Percentiles rank a stretch among this genome's conserved stretches.
Evolutionary conservation across 2,329 filamentous ascomycete genomes (phyloP).

Genomic region (Aspergillus sp.): DNA sequence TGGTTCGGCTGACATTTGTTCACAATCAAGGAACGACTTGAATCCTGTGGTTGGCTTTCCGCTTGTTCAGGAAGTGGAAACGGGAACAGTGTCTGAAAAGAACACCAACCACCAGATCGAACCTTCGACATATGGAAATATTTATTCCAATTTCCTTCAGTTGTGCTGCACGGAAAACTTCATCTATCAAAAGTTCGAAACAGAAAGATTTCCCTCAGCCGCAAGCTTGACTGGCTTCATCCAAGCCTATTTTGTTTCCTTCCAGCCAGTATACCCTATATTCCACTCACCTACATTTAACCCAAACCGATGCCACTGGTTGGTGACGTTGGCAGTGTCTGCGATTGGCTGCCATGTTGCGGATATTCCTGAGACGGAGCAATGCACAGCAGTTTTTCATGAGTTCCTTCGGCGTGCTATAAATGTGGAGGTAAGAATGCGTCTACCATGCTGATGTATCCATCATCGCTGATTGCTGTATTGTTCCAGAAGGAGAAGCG

Average conservation of each 20-base stretch:
- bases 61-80: slow-evolving; percentile 8
- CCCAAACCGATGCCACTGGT: slow-evolving; percentile 29
- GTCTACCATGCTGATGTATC: not conserved
- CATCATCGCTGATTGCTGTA: slow-evolving; percentile 1
- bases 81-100: slow-evolving; percentile 11
- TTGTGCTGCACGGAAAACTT: slow-evolving; percentile 23
- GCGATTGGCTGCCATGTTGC: slow-evolving; percentile 33
- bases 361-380: slow-evolving; percentile 16
- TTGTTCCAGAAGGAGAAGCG: slow-evolving; percentile 19
- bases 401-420: slow-evolving; percentile 35
- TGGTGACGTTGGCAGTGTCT: slow-evolving; percentile 30
- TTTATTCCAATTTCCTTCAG: slow-evolving; percentile 20
- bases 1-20: slow-evolving; percentile 5
- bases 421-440: slow-evolving; percentile 20
- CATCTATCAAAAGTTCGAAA: slow-evolving; percentile 24
- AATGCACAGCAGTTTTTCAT: slow-evolving; percentile 27
- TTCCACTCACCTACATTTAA: slow-evolving; percentile 31
- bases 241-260: slow-evolving; percentile 28
- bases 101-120: slow-evolving; percentile 12
- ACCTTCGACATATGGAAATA: slow-evolving; percentile 16
- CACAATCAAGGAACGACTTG: slow-evolving; percentile 5
- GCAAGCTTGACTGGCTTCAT: slow-evolving; percentile 23
- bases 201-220: slow-evolving; percentile 18
- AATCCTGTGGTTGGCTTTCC: slow-evolving; percentile 17
- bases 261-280: slow-evolving; percentile 33